Evolutionary conservation across 768 basidiomycete genomes (phyloP).

Genomic region (Zangia roseola): DNA sequence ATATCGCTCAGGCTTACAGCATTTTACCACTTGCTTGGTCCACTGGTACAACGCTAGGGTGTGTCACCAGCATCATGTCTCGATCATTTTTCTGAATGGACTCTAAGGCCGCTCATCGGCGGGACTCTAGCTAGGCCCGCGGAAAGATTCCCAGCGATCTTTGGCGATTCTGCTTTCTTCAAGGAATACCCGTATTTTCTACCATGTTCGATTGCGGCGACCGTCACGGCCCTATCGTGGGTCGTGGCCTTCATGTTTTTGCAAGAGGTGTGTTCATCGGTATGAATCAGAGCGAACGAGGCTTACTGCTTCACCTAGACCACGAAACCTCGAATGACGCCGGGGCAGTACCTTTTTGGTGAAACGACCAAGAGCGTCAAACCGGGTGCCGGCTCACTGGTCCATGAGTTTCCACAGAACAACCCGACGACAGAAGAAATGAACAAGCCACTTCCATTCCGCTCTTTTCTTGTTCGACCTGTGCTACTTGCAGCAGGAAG

Average conservation of each 20-base stretch:
- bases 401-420: not conserved
- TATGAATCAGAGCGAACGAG: not conserved
- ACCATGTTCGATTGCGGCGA: slow-evolving; percentile 63
- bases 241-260: slow-evolving; percentile 49
- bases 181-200: slow-evolving; percentile 71
- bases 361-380: not conserved
- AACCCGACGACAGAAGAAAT: not conserved
- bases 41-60: slow-evolving; percentile 41
- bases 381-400: not conserved
- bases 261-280: slow-evolving; percentile 43
- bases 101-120: slow-evolving; percentile 63
- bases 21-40: slow-evolving; percentile 55
- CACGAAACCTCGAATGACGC: slow-evolving; percentile 11
- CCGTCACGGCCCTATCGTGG: slow-evolving; percentile 51
- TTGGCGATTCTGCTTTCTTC: slow-evolving; percentile 57
- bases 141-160: slow-evolving; percentile 61
- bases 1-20: slow-evolving; percentile 45
- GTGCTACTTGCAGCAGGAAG: slow-evolving; percentile 59
- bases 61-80: slow-evolving; percentile 8
- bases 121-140: slow-evolving; percentile 62
- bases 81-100: slow-evolving; percentile 1
- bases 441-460: slow-evolving; percentile 41
- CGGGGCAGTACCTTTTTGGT: slow-evolving; percentile 18
- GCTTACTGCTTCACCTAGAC: slow-evolving; percentile 13
- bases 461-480: slow-evolving; percentile 44